Evolutionary conservation across 371 early-diverging fungal species (phyloP).

Genomic region (Syncephalastrum racemosum): DNA sequence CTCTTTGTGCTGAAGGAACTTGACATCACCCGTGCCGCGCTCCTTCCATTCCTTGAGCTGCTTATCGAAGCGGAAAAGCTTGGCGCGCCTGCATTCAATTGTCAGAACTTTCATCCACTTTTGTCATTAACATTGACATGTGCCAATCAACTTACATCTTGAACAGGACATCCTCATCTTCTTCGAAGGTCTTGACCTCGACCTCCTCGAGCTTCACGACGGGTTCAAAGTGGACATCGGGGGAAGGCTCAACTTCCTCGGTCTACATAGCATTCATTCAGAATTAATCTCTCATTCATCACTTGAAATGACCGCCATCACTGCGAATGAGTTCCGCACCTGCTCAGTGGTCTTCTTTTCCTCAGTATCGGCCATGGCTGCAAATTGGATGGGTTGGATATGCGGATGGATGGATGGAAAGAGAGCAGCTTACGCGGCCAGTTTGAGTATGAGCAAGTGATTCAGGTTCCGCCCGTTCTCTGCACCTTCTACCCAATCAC

Average conservation of each 20-base stretch:
- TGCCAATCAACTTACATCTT: conserved; percentile 77
- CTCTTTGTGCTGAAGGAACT: conserved; percentile 90
- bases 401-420: conserved; percentile 17
- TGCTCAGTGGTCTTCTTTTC: conserved; percentile 33
- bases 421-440: too few relatives aligned
- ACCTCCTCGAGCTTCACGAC: conserved; percentile 91
- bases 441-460: too few relatives aligned
- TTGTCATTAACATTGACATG: not conserved
- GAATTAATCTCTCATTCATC: conserved; percentile 9
- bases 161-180: conserved; percentile 90
- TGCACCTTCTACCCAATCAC: too few relatives aligned
- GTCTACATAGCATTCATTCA: not conserved
- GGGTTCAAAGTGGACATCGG: conserved; percentile 96
- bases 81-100: conserved; percentile 80
- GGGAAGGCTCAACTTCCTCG: conserved; percentile 81
- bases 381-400: not conserved
- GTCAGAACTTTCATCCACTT: not conserved
- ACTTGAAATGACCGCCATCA: not conserved
- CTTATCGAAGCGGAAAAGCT: conserved; percentile 95
- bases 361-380: conserved; percentile 33
- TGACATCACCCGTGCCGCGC: conserved; percentile 97
- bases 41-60: conserved; percentile 95
- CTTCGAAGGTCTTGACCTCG: conserved; percentile 93
- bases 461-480: too few relatives aligned
- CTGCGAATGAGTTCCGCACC: conserved; percentile 3